Conservation (phyloP, 148 eudicot genomes). For the Limonium bicolor region DNA sequence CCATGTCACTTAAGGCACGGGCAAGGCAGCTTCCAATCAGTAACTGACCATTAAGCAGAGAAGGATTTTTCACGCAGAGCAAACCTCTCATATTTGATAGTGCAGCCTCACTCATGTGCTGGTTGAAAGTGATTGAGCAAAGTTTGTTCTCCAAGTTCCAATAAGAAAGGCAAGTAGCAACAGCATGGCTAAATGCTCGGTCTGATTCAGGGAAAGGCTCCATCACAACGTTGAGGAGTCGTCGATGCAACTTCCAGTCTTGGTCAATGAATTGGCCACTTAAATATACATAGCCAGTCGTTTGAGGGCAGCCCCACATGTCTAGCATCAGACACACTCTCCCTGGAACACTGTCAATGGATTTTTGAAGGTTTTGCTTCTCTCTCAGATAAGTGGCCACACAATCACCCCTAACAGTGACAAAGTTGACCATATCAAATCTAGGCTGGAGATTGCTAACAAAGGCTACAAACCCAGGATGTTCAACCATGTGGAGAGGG, state of each 20-base stretch:
- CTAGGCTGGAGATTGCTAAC: constrained; percentile 59
- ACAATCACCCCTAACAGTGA: constrained; percentile 62
- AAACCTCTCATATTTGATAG: constrained; percentile 51
- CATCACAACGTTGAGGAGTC: constrained; percentile 69
- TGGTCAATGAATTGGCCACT: constrained; percentile 54
- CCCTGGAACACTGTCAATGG: constrained; percentile 59
- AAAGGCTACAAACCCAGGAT: constrained; percentile 56
- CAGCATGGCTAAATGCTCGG: constrained; percentile 68
- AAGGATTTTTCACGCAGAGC: constrained; percentile 58
- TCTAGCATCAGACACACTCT: constrained; percentile 55
- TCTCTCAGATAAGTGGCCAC: constrained; percentile 64
- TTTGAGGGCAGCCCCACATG: constrained; percentile 45
- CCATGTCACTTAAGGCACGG: constrained; percentile 60
- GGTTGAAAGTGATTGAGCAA: constrained; percentile 55
- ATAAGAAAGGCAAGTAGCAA: constrained; percentile 66
- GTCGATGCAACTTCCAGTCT: constrained; percentile 66
- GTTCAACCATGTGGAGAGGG: constrained; percentile 69
- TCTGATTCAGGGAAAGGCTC: constrained; percentile 79
- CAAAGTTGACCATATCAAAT: constrained; percentile 60
- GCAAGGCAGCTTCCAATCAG: constrained; percentile 61
- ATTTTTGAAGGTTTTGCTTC: constrained; percentile 46
- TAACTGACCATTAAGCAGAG: constrained; percentile 54
- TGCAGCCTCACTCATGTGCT: constrained; percentile 32
- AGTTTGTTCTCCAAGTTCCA: constrained; percentile 68
- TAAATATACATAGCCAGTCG: constrained; percentile 55